A percentile compares a stretch with the other conserved stretches of the same genome.
Conservation (phyloP, 306 rosid species). For the Trifolium pratense region DNA sequence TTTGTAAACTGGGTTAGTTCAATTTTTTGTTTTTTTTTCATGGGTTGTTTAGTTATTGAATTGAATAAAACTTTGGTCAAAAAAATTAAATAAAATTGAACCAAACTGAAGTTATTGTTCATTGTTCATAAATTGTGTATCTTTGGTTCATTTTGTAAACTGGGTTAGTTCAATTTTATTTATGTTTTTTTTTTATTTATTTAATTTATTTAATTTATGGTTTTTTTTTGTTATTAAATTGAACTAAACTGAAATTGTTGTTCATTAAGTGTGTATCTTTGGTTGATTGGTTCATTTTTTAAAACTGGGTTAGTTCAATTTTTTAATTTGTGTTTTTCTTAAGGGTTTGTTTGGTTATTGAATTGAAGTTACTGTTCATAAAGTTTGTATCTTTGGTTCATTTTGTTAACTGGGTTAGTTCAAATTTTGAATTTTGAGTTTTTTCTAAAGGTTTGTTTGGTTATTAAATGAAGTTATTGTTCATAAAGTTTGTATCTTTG, state of each 20-base stretch:
- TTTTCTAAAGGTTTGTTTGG: no score
- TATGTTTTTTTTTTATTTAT: no score
- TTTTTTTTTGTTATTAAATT: neutral
- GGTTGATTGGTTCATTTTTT: conserved; percentile 28
- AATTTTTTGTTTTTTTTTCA: neutral
- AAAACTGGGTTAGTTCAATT: conserved; percentile 32
- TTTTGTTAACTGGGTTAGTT: neutral
- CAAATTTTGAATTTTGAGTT: neutral
- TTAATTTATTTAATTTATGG: no score
- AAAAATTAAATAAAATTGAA: neutral
- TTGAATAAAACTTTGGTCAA: no score
- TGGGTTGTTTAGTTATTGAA: neutral
- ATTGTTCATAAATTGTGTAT: no score
- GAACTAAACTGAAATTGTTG: conserved; percentile 26
- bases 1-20: neutral
- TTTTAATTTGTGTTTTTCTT: neutral
- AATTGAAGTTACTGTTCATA: neutral
- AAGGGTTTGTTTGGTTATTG: neutral
- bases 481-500: conserved; percentile 21
- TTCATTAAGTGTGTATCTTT: conserved; percentile 12
- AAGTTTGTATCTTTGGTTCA: neutral
- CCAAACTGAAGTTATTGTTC: conserved; percentile 29
- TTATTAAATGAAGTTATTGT: conserved; percentile 24
- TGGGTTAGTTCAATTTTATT: neutral
- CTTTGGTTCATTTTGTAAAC: neutral